Evolutionary conservation across 305 asterid species (phyloP).

Genomic region (Striga hermonthica): DNA sequence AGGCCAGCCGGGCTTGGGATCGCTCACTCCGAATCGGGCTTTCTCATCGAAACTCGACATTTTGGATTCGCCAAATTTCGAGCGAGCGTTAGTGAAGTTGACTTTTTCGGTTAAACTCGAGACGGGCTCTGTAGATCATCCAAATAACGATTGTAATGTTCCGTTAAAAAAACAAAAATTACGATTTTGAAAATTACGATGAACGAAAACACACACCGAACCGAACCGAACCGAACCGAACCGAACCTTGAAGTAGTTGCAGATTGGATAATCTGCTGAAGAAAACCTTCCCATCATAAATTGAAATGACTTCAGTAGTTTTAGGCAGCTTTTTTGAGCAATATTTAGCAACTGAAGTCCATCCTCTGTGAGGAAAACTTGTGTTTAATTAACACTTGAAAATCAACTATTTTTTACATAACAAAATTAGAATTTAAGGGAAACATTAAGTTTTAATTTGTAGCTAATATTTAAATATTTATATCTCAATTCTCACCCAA

Average conservation of each 20-base stretch:
- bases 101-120: conserved; percentile 33
- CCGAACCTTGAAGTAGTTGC: conserved; percentile 41
- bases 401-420: neutral
- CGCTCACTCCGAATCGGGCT: conserved; percentile 43
- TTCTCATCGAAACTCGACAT: conserved; percentile 41
- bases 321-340: conserved; percentile 66
- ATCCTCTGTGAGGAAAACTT: conserved; percentile 10
- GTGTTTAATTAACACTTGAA: conserved; percentile 8
- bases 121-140: conserved; percentile 39
- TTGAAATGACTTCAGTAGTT: conserved; percentile 63
- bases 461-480: conserved; percentile 7
- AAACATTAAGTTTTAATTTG: too few relatives aligned
- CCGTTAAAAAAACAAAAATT: conserved; percentile 12
- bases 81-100: too few relatives aligned
- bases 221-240: conserved; percentile 31
- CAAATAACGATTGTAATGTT: conserved; percentile 23
- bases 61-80: conserved; percentile 54
- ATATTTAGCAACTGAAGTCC: conserved; percentile 75
- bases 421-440: neutral
- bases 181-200: conserved; percentile 19
- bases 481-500: conserved; percentile 43
- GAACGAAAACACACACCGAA: conserved; percentile 13
- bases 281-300: conserved; percentile 66
- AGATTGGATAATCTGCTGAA: conserved; percentile 50
- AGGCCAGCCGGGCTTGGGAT: conserved; percentile 95